phyloP scores from a whole-genome alignment of 768 basidiomycete genomes.

The Tricholoma sp. region DNA sequence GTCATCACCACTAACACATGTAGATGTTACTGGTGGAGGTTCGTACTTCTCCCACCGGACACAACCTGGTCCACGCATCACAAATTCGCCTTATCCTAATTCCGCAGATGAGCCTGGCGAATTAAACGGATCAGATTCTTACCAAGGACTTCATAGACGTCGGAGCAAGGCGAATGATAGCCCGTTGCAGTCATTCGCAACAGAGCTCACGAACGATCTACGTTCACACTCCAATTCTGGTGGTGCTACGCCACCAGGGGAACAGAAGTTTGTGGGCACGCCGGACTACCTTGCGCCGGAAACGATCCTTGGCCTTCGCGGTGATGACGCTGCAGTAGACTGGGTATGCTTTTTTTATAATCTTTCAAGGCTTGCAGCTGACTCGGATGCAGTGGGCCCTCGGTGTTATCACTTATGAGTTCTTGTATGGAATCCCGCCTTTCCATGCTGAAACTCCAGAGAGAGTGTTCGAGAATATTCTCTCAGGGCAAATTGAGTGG shows the following conservation, averaged over 20 bases:
- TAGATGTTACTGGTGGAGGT: conserved; percentile 54
- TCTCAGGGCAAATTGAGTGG: conserved; percentile 93
- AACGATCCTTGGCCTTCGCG: conserved; percentile 90
- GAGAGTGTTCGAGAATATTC: conserved; percentile 96
- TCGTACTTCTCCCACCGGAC: conserved; percentile 79
- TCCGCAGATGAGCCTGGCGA: conserved; percentile 81
- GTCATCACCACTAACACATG: conserved; percentile 66
- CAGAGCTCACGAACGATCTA: conserved; percentile 77
- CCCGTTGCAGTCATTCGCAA: conserved; percentile 82
- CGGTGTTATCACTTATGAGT: conserved; percentile 97
- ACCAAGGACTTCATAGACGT: conserved; percentile 50
- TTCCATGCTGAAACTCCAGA: conserved; percentile 98
- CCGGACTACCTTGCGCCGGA: conserved; percentile 97
- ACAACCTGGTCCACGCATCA: conserved; percentile 50
- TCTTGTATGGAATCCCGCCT: conserved; percentile 93
- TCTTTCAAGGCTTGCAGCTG: conserved; percentile 4
- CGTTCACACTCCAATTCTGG: conserved; percentile 70
- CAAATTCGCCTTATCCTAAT: conserved; percentile 62
- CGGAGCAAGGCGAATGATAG: conserved; percentile 59
- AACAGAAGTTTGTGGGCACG: conserved; percentile 95
- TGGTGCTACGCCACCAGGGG: conserved; percentile 67
- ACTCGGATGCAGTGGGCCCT: conserved; percentile 79
- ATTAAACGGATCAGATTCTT: conserved; percentile 79
- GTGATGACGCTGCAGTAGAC: conserved; percentile 93
- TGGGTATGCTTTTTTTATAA: conserved; percentile 65